phyloP scores from a whole-genome alignment of 352 stramenopile genomes.

The Globisporangium acanthophoron region DNA sequence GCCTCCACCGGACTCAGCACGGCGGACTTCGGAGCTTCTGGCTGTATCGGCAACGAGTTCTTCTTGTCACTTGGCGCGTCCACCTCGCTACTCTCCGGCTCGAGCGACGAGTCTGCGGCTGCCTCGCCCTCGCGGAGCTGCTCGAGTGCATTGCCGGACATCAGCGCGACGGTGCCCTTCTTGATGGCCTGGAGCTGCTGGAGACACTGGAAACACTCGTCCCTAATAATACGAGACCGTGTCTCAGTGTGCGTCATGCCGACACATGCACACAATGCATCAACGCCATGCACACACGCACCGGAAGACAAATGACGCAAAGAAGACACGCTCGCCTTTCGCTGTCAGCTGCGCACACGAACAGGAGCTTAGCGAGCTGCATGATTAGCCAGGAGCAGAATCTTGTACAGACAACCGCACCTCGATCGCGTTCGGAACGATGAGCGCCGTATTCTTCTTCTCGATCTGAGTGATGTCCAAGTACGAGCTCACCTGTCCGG shows the following conservation, averaged over 20 bases:
- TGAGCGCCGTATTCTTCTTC: conserved; percentile 83
- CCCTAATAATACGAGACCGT: conserved; percentile 24
- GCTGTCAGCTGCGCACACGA: conserved; percentile 38
- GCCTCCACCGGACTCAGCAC: background rate
- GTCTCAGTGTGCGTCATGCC: background rate
- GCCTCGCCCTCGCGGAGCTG: conserved; percentile 1
- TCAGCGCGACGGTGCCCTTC: conserved; percentile 52
- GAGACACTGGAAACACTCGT: conserved; percentile 81
- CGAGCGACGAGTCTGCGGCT: background rate
- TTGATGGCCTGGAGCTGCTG: conserved; percentile 73
- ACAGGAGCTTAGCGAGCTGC: background rate
- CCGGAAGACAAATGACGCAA: conserved; percentile 83
- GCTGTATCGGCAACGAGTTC: conserved; percentile 16
- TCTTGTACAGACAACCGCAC: conserved; percentile 17
- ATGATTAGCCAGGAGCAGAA: too few species aligned
- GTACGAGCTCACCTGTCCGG: conserved; percentile 53
- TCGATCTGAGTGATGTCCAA: conserved; percentile 69
- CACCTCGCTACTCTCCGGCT: background rate
- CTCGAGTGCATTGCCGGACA: conserved; percentile 22
- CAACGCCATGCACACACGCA: conserved; percentile 11
- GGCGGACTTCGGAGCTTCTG: conserved; percentile 9
- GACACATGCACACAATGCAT: too few species aligned
- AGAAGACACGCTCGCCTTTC: conserved; percentile 68
- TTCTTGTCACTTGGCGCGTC: conserved; percentile 8
- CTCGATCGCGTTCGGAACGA: conserved; percentile 85